A percentile compares a stretch with the other conserved stretches of the same genome.
phyloP scores from a whole-genome alignment of 2,329 filamentous ascomycete species.

The Pezicula rhizophila region DNA sequence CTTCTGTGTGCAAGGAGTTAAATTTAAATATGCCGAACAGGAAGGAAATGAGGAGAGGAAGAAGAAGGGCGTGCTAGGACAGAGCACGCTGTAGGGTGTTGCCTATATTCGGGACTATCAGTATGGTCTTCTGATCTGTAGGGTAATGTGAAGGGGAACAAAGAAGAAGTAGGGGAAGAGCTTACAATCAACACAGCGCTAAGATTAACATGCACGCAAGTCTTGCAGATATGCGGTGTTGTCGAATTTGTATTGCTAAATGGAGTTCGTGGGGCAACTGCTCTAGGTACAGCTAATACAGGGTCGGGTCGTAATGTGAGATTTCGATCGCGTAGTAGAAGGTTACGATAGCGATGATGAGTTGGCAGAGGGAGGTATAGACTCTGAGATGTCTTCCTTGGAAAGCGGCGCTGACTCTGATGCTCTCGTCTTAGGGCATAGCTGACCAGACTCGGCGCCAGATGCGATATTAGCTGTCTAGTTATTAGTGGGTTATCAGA shows the following conservation, averaged over 20 bases:
- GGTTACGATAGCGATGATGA: too few species aligned
- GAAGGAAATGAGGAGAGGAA: neutral
- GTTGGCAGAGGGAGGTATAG: too few species aligned
- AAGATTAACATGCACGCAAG: neutral
- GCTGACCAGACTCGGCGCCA: too few species aligned
- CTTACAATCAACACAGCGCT: neutral
- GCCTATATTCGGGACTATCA: neutral
- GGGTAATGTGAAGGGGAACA: neutral
- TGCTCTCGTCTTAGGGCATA: too few species aligned
- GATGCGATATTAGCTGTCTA: conserved; percentile 1
- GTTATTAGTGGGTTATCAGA: conserved; percentile 4
- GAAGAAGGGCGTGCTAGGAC: neutral
- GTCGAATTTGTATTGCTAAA: neutral
- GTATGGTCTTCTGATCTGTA: neutral
- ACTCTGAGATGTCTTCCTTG: too few species aligned
- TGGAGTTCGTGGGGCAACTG: neutral
- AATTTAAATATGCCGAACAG: neutral
- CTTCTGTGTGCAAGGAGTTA: neutral
- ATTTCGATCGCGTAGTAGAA: too few species aligned
- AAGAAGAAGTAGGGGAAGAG: neutral
- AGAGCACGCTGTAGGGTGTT: neutral
- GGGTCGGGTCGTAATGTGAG: too few species aligned
- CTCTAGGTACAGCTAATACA: too few species aligned
- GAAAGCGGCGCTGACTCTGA: too few species aligned
- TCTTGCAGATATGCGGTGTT: neutral